phyloP scores from a whole-genome alignment of 306 rosid species.

The Cucurbita pepo region DNA sequence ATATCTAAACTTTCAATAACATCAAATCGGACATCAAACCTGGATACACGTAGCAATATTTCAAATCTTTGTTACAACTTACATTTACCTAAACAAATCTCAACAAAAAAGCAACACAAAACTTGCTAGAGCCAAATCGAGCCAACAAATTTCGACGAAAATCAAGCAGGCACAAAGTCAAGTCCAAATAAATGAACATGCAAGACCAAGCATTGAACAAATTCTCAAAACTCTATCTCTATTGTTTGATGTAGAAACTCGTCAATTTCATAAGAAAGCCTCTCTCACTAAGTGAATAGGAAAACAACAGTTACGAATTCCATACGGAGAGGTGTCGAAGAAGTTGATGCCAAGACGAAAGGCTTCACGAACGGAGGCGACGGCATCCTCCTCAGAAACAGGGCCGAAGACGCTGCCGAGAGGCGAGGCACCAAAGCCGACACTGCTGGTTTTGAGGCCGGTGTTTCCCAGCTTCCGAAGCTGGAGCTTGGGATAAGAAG shows the following conservation, averaged over 20 bases:
- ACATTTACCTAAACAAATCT: background rate
- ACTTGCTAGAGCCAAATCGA: background rate
- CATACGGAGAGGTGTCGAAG: conserved; percentile 91
- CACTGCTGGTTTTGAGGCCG: conserved; percentile 59
- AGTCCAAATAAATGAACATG: too few relatives aligned
- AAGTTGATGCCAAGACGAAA: conserved; percentile 70
- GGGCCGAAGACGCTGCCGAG: conserved; percentile 78
- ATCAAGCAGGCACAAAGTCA: too few relatives aligned
- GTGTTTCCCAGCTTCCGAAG: conserved; percentile 63
- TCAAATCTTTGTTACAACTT: background rate
- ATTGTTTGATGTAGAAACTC: too few relatives aligned
- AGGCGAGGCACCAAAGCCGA: conserved; percentile 93
- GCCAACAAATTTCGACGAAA: too few relatives aligned
- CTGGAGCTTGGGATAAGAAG: conserved; percentile 21
- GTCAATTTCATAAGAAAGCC: too few relatives aligned
- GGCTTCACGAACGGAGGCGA: conserved; percentile 60
- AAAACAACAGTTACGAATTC: background rate
- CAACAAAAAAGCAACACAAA: background rate
- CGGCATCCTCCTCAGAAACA: conserved; percentile 52
- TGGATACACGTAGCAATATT: background rate
- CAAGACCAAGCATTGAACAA: too few relatives aligned
- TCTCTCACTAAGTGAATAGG: too few relatives aligned
- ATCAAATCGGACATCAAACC: background rate
- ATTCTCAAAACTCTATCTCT: too few relatives aligned
- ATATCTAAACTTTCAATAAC: background rate